These are phyloP conservation scores for Grifola frondosa DNA, from an alignment of 1,284 basidiomycete genomes.

Conservation along the genomic window DNA sequence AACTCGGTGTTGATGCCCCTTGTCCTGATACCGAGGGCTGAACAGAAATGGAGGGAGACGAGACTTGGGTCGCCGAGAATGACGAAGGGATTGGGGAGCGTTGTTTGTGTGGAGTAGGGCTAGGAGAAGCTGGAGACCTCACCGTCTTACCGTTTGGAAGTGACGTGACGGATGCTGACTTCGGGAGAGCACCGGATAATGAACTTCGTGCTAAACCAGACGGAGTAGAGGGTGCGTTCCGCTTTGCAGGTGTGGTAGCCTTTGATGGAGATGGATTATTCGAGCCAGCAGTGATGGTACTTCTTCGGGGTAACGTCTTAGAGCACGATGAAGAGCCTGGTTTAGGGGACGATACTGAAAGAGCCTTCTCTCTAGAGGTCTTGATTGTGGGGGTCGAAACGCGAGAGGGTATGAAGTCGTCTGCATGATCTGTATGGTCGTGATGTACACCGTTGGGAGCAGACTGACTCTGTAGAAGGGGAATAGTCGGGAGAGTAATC, in stretches of 20 bases:
- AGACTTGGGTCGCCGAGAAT: background rate
- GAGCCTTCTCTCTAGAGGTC: background rate
- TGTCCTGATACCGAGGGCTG: background rate
- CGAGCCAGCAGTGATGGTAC: conserved; percentile 10
- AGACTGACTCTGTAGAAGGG: conserved; percentile 14
- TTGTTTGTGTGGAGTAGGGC: conserved; percentile 13
- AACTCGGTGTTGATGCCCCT: conserved; percentile 5
- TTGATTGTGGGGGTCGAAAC: background rate
- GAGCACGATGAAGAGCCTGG: background rate
- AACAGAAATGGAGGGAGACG: conserved; percentile 6
- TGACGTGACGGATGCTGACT: conserved; percentile 15
- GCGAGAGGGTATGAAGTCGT: conserved; percentile 11
- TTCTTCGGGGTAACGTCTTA: conserved; percentile 11
- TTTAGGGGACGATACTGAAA: background rate
- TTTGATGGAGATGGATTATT: conserved; percentile 1
- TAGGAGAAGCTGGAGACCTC: conserved; percentile 11
- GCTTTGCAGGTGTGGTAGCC: conserved; percentile 6
- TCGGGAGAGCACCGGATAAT: conserved; percentile 5
- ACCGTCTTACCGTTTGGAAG: conserved; percentile 8
- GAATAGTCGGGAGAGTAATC: conserved; percentile 41
- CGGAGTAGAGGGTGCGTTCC: conserved; percentile 11
- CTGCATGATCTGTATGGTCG: conserved; percentile 16
- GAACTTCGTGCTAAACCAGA: conserved; percentile 10
- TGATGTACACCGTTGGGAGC: conserved; percentile 6
- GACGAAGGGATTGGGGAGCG: conserved; percentile 12